Evolutionary conservation across 1,284 basidiomycete species (phyloP).

Genomic region (Puccinia novopanici): DNA sequence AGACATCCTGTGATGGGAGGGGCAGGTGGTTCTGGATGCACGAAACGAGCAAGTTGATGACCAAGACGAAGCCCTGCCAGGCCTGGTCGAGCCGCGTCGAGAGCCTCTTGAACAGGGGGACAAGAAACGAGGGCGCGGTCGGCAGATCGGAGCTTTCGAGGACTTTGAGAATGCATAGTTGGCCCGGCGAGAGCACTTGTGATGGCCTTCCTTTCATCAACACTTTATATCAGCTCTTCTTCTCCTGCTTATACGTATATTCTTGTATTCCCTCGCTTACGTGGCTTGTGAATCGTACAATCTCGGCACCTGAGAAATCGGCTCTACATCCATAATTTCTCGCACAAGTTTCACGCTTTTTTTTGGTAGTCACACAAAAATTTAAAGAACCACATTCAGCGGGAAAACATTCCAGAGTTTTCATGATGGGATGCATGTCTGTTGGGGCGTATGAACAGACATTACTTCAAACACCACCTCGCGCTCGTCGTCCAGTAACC

Average conservation of each 20-base stretch:
- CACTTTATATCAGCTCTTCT: not conserved
- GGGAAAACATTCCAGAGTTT: no score
- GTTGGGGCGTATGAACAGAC: not conserved
- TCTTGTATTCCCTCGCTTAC: not conserved
- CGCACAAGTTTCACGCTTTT: conserved; percentile 20
- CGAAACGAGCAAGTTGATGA: not conserved
- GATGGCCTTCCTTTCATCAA: conserved; percentile 5
- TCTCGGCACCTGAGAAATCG: not conserved
- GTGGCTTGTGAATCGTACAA: conserved; percentile 33
- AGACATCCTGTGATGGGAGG: not conserved
- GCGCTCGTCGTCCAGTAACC: conserved; percentile 14
- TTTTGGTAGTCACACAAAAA: not conserved
- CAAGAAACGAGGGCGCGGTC: not conserved
- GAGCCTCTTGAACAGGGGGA: conserved; percentile 4
- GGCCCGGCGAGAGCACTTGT: conserved; percentile 16
- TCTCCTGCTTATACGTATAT: not conserved
- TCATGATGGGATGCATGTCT: not conserved
- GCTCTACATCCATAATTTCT: conserved; percentile 7
- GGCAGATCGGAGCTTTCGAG: not conserved
- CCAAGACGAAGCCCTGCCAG: conserved; percentile 36
- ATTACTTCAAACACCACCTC: conserved; percentile 30
- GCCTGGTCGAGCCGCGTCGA: not conserved
- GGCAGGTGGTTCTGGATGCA: not conserved
- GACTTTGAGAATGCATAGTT: conserved; percentile 20
- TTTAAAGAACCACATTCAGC: not conserved